Conservation (phyloP, 169 alveolate species). For the Cryptosporidium baileyi region DNA sequence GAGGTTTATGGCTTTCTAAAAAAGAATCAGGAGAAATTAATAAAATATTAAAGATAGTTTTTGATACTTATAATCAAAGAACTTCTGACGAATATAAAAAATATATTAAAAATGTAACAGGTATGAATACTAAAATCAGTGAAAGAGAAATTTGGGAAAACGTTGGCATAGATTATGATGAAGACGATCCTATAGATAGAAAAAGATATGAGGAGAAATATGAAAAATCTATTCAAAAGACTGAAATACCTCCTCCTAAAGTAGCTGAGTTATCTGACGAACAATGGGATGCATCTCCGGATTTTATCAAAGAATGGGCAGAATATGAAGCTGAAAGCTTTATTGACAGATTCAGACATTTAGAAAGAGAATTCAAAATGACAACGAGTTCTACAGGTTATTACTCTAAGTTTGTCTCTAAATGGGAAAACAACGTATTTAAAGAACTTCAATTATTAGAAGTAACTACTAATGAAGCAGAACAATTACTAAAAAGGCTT, state of each 20-base stretch:
- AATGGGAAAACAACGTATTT: conserved; percentile 46
- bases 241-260: conserved; percentile 18
- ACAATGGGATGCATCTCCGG: conserved; percentile 68
- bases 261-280: conserved; percentile 58
- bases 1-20: conserved; percentile 64
- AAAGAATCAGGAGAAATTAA: conserved; percentile 46
- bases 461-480: conserved; percentile 54
- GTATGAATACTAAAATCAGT: conserved; percentile 8
- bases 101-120: conserved; percentile 29
- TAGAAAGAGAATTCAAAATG: conserved; percentile 33
- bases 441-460: conserved; percentile 56
- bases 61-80: neutral
- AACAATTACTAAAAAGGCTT: conserved; percentile 38
- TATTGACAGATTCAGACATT: conserved; percentile 50
- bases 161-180: conserved; percentile 64
- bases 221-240: neutral
- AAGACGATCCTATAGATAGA: conserved; percentile 56
- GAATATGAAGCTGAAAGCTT: conserved; percentile 67
- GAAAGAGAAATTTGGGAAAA: conserved; percentile 66
- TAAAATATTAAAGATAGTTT: conserved; percentile 29
- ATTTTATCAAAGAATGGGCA: conserved; percentile 56
- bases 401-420: conserved; percentile 40
- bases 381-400: conserved; percentile 16
- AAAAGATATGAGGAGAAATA: conserved; percentile 23
- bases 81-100: conserved; percentile 12